Base-by-base conservation (phyloP, 495 filamentous ascomycete genomes). In the Penicillium paxilli region DNA sequence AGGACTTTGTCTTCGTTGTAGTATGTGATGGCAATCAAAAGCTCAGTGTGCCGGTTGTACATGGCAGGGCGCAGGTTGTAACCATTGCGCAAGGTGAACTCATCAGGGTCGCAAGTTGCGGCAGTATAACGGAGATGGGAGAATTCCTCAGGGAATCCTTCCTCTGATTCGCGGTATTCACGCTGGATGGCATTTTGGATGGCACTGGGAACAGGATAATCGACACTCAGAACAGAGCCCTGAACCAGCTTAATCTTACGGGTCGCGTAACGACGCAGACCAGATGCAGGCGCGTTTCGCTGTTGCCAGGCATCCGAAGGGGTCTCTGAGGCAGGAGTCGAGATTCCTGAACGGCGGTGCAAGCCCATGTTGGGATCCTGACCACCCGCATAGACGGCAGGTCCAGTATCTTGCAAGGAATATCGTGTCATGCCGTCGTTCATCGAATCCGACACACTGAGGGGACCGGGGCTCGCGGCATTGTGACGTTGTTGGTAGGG, bases 1-100 rank as follows among this genome's bases (percentile, higher is more conserved):
- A 98, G 78, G 9, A 89, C 85, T 74, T 96, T 98, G 76, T 98
- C 94, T 79, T 98, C 94, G 73, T 98, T 98, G 79, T 98, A 98
- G 74, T 97, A 97, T 37, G 94, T 98, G 67, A 98, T 93, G 58
- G 94, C 94, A 64, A 98, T 96, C 48, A 97, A 78, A 30, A 98
- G 81, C 71, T 98, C 94, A 4, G 94, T 98, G 68, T 97, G 93
- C 52, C 94, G 85, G 79, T 98, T 98, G 78, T 98, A 98, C 91
- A 98, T 98, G 47, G 93, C 87, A 22, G 95, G 91, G 22, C 94
- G 89, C 51, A 98, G 83, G 77, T 98, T 96, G 81, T 98, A 98
- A 57, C 94, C 94, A 67, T 98, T 98, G 71, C 96, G 95, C 50
- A 98, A 80, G 24, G 94, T 98, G 74, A 98, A 98, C 61, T 98